Base-by-base conservation (phyloP, 306 rosid species). In the Comarum palustre region DNA sequence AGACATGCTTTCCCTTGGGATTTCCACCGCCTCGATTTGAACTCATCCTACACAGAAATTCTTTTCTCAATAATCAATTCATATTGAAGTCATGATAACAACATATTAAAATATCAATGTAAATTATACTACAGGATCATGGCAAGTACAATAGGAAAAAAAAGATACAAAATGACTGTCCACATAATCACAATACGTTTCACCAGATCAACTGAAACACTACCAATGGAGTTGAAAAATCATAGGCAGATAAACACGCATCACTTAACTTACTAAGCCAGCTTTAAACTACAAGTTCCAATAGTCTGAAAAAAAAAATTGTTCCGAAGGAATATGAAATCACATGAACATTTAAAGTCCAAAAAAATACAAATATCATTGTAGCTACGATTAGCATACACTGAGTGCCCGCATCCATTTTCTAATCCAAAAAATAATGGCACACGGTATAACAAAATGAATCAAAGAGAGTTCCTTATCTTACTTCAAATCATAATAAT, bases 1-100 rank as follows among this genome's bases (percentile, higher is more conserved):
- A 31, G 12, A 71, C 57, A 67, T 63, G 46, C 68, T 80, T 89
- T 31, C 82, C 92, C 68, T 80, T 89, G 71, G 86, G 79, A 27
- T 71, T 84, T 62, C 86, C 87, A 69, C 72, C 83, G 12, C 81
- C 90, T 79, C 79, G 80, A 73, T 54, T 82, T 4, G 86, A 82
- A 85, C 90, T 86, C 87, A 84, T 84, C 68, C 69, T 70, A 47
- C 16, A 2, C 6, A 72, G 22, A 16, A 59, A 42, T 17, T 2
- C 0, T 14, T 25, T 19, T 45, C 8, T 11, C 16, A 27, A 57
- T 57, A 34, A 60, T 31, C 22, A 60, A 2, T 60, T 60, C 66
- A 60, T 12, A 60, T 4, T 57, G 15, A 25, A 24, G 8, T 58
- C 11, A n/a, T 22, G 31, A 22, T 22, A 9, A 55, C 25, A 54